phyloP scores from a whole-genome alignment of 2,329 filamentous ascomycete species.

The Aspergillus arachidicola region DNA sequence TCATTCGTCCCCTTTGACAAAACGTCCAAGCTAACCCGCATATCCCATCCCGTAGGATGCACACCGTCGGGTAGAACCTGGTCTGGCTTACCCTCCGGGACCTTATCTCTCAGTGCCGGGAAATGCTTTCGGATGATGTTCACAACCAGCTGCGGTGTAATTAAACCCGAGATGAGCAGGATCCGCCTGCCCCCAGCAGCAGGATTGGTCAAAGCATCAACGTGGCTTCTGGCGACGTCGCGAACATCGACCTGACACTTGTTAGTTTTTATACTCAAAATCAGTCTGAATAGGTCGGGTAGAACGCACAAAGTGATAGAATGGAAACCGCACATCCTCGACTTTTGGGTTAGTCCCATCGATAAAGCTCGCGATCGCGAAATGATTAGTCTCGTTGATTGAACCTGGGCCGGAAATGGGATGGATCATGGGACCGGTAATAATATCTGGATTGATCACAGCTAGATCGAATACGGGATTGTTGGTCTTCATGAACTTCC shows the following conservation, averaged over 20 bases:
- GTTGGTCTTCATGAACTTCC: constrained; percentile 19
- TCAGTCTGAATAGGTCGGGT: too few species aligned
- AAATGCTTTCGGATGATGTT: constrained; percentile 41
- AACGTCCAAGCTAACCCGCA: too few species aligned
- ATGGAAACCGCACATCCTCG: constrained; percentile 22
- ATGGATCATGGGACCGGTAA: constrained; percentile 27
- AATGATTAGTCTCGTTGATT: constrained; percentile 26
- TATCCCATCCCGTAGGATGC: too few species aligned
- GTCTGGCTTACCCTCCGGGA: too few species aligned
- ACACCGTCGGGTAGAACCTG: too few species aligned
- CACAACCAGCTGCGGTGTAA: constrained; percentile 53
- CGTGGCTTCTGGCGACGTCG: constrained; percentile 15
- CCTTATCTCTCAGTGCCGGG: too few species aligned
- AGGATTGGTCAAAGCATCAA: constrained; percentile 12
- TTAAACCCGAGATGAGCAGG: constrained; percentile 51
- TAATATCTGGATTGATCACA: constrained; percentile 25
- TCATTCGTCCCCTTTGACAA: too few species aligned
- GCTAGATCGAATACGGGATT: constrained; percentile 16
- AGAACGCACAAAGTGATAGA: constrained; percentile 17
- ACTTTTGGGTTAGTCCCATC: constrained; percentile 22
- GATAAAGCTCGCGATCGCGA: constrained; percentile 27
- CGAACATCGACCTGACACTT: constrained; percentile 14
- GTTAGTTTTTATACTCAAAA: background rate
- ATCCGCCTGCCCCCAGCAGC: constrained; percentile 41
- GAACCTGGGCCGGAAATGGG: constrained; percentile 17